Evolutionary conservation across 768 basidiomycete genomes (phyloP), one percentile per base, ranked within the genome.

Genomic region (Lactarius sanguifluus): DNA sequence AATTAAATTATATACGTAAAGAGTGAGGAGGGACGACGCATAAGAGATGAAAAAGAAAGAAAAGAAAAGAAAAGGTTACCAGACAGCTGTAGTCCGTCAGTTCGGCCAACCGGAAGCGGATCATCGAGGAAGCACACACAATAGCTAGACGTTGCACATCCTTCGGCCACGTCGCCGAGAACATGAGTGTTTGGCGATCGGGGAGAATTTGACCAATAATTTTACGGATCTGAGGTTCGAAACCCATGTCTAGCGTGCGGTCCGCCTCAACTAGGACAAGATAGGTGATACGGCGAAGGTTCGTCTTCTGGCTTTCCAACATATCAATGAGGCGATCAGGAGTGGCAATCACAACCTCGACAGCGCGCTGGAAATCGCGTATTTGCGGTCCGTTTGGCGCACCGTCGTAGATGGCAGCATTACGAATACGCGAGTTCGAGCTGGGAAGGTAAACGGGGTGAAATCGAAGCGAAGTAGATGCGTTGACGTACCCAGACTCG

Each of bases 201-300:
- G 97, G 97, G 47, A 97, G 88, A 74, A 98, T 96, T 78, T 99
- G 97, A 71, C 89, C 82, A 71, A 98, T 92, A 70, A 99, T 98
- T 81, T 98, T 98, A 75, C 96, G 85, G 75, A 99, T 98, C 77
- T 99, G 97, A 61, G 97, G 97, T 80, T 99, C 97, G 81, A 98
- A 99, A 83, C 97, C 97, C 97, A 99, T 99, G 82, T 99, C 97
- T 70, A 99, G 85, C 97, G 98, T 99, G 74, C 97, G 81, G 81
- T 99, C 97, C 55, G 97, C 97, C 78, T 99, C 97, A 74, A 98
- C 97, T 88, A 99, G 92, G 75, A 99, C 97, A 47, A 99, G 85
- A 78, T 98, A 99, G 25, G 97, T 99, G 64, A 99, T 83, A 50
- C 97, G 89, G 64, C 92, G 92, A 61, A 99, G 85, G 78, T 98